phyloP scores from a whole-genome alignment of 352 stramenopile species.

The Stramenopiles sp. region DNA sequence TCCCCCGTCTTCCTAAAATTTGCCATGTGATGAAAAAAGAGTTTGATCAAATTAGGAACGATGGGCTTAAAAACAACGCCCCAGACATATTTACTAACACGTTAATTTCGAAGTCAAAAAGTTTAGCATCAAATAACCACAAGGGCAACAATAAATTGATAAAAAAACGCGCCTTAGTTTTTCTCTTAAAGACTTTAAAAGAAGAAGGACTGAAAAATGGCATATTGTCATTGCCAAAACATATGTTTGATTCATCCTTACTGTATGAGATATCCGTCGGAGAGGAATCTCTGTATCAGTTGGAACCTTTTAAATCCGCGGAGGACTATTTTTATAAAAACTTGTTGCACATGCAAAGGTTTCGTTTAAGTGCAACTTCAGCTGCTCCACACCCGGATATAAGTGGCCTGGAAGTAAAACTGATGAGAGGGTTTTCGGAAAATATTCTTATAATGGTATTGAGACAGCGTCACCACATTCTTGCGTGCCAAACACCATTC shows the following conservation, averaged over 20 bases:
- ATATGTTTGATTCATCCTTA: neutral
- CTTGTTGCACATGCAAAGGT: constrained; percentile 41
- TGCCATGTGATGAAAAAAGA: neutral
- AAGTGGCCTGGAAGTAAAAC: constrained; percentile 45
- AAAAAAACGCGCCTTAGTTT: constrained; percentile 7
- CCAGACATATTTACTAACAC: neutral
- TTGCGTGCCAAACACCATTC: constrained; percentile 19
- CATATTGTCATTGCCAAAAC: neutral
- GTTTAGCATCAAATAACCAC: neutral
- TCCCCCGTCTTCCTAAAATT: neutral
- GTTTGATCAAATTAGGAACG: neutral
- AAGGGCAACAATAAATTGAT: constrained; percentile 6
- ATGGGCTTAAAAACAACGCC: constrained; percentile 9
- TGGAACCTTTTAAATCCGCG: constrained; percentile 37
- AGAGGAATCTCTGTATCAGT: neutral
- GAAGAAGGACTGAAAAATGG: neutral
- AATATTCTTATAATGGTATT: constrained; percentile 63
- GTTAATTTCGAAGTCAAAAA: neutral
- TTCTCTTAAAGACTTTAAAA: neutral
- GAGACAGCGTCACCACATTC: constrained; percentile 55
- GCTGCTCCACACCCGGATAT: constrained; percentile 54
- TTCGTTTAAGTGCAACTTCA: constrained; percentile 49
- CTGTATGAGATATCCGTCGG: neutral
- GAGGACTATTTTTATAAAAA: constrained; percentile 69
- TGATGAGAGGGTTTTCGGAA: constrained; percentile 63